Percentiles rank a stretch among this genome's conserved stretches.
Evolutionary conservation across 306 rosid species (phyloP).

Genomic region (Ormosia emarginata): DNA sequence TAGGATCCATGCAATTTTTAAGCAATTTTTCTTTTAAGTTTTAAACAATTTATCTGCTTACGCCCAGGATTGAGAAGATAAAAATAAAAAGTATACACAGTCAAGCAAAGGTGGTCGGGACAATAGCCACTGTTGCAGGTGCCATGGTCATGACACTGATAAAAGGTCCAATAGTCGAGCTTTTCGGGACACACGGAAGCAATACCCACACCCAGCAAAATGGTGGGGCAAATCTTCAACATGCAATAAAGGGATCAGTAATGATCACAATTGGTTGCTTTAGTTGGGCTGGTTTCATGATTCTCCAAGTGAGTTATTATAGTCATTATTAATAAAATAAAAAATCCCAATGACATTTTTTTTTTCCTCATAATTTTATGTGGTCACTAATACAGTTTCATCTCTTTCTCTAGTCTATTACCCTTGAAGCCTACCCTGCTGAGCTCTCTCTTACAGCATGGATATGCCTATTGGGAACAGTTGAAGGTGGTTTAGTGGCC

Average conservation of each 20-base stretch:
- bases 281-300: slow-evolving; percentile 80
- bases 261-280: slow-evolving; percentile 87
- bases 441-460: slow-evolving; percentile 94
- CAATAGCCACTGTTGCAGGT: slow-evolving; percentile 86
- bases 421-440: slow-evolving; percentile 80
- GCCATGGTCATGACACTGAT: slow-evolving; percentile 87
- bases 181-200: slow-evolving; percentile 47
- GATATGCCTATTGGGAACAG: slow-evolving; percentile 82
- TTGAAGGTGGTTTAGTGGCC: slow-evolving; percentile 75
- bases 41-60: neutral
- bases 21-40: neutral
- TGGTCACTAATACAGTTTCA: slow-evolving; percentile 1
- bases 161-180: slow-evolving; percentile 64
- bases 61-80: slow-evolving; percentile 71
- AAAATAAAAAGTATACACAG: slow-evolving; percentile 56
- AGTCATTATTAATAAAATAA: neutral
- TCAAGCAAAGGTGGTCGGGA: slow-evolving; percentile 83
- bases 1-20: neutral
- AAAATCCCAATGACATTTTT: neutral
- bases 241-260: slow-evolving; percentile 66
- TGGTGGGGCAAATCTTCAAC: slow-evolving; percentile 38
- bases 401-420: slow-evolving; percentile 51
- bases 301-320: slow-evolving; percentile 63
- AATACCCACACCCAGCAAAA: slow-evolving; percentile 20
- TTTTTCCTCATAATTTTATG: neutral